Conservation (phyloP, 169 alveolate species). For the Plasmodium chabaudi region DNA sequence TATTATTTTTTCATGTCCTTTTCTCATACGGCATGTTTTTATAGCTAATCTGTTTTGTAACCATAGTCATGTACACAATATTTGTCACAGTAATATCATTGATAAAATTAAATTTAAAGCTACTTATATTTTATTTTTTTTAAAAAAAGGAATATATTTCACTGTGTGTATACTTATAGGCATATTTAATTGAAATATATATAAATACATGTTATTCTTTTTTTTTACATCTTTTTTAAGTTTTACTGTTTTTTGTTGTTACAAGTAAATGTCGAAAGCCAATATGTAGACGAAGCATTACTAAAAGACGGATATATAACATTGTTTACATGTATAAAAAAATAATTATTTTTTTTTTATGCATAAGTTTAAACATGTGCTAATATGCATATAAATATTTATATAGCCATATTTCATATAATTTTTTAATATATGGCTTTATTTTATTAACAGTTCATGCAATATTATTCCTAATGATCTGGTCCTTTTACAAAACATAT, state of each 20-base stretch:
- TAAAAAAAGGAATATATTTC: background rate
- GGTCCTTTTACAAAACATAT: constrained; percentile 69
- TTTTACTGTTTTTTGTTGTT: constrained; percentile 46
- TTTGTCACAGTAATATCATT: constrained; percentile 27
- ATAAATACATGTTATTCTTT: background rate
- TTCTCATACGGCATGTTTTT: background rate
- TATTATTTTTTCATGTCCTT: background rate
- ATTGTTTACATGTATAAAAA: constrained; percentile 38
- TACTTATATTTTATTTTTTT: background rate
- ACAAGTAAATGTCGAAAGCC: constrained; percentile 44
- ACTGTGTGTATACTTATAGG: background rate
- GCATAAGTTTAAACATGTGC: background rate
- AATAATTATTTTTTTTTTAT: background rate
- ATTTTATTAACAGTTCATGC: constrained; percentile 27
- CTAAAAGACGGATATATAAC: constrained; percentile 49
- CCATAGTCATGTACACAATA: constrained; percentile 63
- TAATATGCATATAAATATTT: background rate
- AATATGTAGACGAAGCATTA: constrained; percentile 32
- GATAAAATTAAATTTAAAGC: background rate
- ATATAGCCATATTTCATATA: background rate
- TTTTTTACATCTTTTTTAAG: background rate
- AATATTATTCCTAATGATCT: constrained; percentile 13
- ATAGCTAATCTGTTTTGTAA: constrained; percentile 53
- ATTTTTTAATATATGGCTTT: background rate
- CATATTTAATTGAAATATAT: background rate